phyloP scores from a whole-genome alignment of 306 rosid species.

The Prosopis cineraria region DNA sequence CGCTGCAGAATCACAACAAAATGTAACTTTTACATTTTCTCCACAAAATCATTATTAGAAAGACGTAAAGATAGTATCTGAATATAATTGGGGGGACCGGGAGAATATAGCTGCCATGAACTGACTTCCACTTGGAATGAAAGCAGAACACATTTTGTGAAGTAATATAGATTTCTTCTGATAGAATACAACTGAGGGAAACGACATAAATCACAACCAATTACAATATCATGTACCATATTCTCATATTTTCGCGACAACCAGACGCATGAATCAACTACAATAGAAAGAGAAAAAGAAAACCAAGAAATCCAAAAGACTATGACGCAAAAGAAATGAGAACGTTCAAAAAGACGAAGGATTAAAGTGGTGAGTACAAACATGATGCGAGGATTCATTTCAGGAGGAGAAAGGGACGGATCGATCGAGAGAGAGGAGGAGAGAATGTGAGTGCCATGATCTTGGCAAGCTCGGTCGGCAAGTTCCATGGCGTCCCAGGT shows the following conservation, averaged over 20 bases:
- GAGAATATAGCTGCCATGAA: background rate
- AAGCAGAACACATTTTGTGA: background rate
- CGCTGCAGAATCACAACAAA: slow-evolving; percentile 47
- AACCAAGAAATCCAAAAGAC: slow-evolving; percentile 1
- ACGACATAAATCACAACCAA: background rate
- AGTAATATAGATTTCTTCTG: background rate
- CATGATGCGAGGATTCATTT: slow-evolving; percentile 58
- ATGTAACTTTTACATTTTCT: background rate
- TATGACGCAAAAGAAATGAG: slow-evolving; percentile 16
- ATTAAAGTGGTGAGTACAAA: slow-evolving; percentile 35
- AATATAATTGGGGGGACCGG: background rate
- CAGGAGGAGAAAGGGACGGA: slow-evolving; percentile 58
- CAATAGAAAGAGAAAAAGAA: background rate
- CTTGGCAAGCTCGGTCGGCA: slow-evolving; percentile 46
- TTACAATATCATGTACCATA: background rate
- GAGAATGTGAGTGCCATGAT: slow-evolving; percentile 45
- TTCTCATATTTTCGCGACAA: background rate
- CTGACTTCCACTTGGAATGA: background rate
- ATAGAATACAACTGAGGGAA: background rate
- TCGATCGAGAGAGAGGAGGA: slow-evolving; percentile 62
- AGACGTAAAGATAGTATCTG: background rate
- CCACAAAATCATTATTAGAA: background rate
- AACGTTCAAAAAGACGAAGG: slow-evolving; percentile 6
- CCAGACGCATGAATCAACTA: background rate
- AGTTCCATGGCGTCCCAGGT: slow-evolving; percentile 67